Evolutionary conservation across 2,329 filamentous ascomycete genomes (phyloP), one percentile per base, ranked within the genome.

Genomic region (Epicoccum nigrum): DNA sequence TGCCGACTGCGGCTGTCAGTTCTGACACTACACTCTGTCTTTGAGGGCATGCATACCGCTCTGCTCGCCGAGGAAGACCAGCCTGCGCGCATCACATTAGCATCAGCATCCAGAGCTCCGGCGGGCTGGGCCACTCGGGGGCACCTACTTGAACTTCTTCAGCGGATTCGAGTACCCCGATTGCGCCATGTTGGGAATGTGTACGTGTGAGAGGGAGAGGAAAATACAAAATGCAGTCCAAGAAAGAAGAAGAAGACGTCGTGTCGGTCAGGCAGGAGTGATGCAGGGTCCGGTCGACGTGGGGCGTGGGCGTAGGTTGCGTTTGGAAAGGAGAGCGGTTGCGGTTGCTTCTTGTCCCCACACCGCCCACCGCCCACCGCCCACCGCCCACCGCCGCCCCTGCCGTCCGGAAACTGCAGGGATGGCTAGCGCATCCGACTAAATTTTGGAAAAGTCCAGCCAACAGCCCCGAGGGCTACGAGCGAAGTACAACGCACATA

Each of bases 11-110:
- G 37, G 19, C 41, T 17, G 41, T 31, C 37, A 44, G 33, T 17
- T 19, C 15, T 13, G 25, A 47, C 8, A 3, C 11, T 1, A 17
- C 21, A 9, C n/a, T 4, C 4, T 17, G 12, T 19, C 5, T 15
- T 7, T 23, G 7, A 4, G 8, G 47, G 75, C 86, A 75, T 49
- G 75, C 86, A 75, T 91, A 97, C 93, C 94, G 76, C 93, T 97
- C 79, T 99, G 94, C 80, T 99, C 94, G 72, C 94, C 94, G 58
- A 99, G 81, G 77, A 99, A 99, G 64, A 99, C 94, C 77, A 99
- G 80, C 81, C 92, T 96, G 66, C 51, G 44, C 17, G 39, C 47
- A 53, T 70, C 55, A 71, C 54, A 51, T 27, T 27, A 27, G 23
- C 23, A 27, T 30, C 13, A 30, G 28, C 28, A 30, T 30, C 8